Conservation (phyloP, 2,329 filamentous ascomycete genomes). For the Emericellopsis atlantica region DNA sequence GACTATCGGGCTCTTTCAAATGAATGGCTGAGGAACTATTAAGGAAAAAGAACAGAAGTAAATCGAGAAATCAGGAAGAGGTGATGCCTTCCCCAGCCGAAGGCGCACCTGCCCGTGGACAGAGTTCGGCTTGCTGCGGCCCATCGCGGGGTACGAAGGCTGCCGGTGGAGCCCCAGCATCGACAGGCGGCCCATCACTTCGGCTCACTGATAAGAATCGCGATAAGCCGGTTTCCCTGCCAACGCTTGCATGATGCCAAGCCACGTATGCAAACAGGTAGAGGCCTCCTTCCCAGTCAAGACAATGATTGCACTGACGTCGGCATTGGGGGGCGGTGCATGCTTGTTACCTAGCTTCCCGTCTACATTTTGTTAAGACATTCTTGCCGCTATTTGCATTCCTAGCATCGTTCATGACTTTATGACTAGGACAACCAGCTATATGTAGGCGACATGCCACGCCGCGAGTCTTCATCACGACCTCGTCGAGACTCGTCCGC, state of each 20-base stretch:
- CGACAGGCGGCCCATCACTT: background rate
- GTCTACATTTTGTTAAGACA: background rate
- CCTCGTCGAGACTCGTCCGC: slow-evolving; percentile 15
- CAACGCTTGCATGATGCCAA: slow-evolving; percentile 16
- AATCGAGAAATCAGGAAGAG: slow-evolving; percentile 4
- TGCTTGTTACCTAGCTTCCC: too few relatives aligned
- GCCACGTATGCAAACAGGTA: slow-evolving; percentile 1
- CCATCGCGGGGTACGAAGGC: slow-evolving; percentile 12
- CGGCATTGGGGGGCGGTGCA: too few relatives aligned
- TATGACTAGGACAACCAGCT: slow-evolving; percentile 1
- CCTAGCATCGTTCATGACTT: background rate
- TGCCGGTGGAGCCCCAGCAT: too few relatives aligned
- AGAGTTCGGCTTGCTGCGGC: slow-evolving; percentile 24
- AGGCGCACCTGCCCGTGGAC: background rate
- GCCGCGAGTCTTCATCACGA: slow-evolving; percentile 18
- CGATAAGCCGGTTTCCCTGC: slow-evolving; percentile 21
- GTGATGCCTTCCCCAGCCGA: slow-evolving; percentile 1
- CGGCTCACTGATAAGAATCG: slow-evolving; percentile 13
- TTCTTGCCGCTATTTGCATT: background rate
- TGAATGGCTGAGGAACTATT: background rate
- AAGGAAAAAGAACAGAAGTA: slow-evolving; percentile 2
- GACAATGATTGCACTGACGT: too few relatives aligned
- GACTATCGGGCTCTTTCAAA: slow-evolving; percentile 4
- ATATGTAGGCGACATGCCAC: slow-evolving; percentile 15
- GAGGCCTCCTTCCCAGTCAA: too few relatives aligned